Evolutionary conservation across 2,329 filamentous ascomycete species (phyloP).

Genomic region (Anthostomella pinea): DNA sequence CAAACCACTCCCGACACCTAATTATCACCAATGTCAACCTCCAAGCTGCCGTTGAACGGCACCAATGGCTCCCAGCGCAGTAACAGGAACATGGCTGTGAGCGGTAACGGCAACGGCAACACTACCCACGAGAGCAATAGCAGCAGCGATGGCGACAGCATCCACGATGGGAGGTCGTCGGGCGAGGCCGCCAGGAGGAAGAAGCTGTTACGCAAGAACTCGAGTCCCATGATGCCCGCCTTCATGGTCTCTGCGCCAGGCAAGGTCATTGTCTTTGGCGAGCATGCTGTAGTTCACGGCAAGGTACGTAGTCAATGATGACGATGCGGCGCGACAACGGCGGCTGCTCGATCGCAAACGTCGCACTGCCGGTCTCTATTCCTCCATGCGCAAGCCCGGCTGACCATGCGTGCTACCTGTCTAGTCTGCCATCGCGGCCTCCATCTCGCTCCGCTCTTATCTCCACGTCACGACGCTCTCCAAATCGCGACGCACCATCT

Average conservation of each 20-base stretch:
- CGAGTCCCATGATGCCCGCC: constrained; percentile 71
- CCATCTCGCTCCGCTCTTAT: constrained; percentile 93
- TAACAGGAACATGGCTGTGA: constrained; percentile 20
- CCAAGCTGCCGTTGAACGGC: too few species aligned
- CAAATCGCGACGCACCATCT: constrained; percentile 85
- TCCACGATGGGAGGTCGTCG: constrained; percentile 22
- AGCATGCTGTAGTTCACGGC: constrained; percentile 96
- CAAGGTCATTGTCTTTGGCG: constrained; percentile 97
- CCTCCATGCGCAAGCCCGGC: constrained; percentile 5
- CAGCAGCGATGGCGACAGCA: constrained; percentile 33
- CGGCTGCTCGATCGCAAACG: too few species aligned
- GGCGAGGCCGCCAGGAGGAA: constrained; percentile 32
- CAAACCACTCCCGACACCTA: constrained; percentile 27
- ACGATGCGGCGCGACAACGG: too few species aligned
- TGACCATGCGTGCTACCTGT: not conserved
- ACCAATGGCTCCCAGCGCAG: constrained; percentile 26
- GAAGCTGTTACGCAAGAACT: constrained; percentile 53
- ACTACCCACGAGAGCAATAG: constrained; percentile 3
- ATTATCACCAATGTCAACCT: constrained; percentile 32
- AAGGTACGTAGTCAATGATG: constrained; percentile 58
- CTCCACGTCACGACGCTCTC: constrained; percentile 92
- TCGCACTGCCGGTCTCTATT: too few species aligned
- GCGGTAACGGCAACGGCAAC: constrained; percentile 25
- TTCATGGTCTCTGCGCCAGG: constrained; percentile 99
- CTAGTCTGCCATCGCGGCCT: constrained; percentile 86